These are phyloP conservation scores for Byssoonygena ceratinophila DNA, from an alignment of 2,329 filamentous ascomycete genomes.

Conservation along the genomic window DNA sequence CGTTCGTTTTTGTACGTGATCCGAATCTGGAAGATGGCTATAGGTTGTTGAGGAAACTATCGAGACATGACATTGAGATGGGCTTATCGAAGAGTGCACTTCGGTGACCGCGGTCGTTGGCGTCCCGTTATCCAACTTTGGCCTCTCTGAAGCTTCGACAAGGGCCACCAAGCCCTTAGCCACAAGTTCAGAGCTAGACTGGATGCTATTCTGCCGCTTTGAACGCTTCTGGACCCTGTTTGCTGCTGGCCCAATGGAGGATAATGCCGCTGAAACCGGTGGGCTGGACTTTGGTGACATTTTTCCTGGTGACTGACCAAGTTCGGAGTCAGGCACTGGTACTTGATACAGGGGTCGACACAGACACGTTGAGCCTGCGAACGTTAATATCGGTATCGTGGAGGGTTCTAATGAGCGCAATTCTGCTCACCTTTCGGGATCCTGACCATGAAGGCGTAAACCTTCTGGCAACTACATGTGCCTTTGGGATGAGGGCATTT, in stretches of 20 bases:
- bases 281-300: constrained; percentile 2
- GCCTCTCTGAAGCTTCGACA: background rate
- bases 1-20: background rate
- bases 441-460: constrained; percentile 37
- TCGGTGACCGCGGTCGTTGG: background rate
- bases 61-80: background rate
- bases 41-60: background rate
- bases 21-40: background rate
- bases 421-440: constrained; percentile 33
- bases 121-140: background rate
- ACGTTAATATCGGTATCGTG: constrained; percentile 14
- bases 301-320: constrained; percentile 12
- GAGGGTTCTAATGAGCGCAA: constrained; percentile 2
- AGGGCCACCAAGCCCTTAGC: constrained; percentile 19
- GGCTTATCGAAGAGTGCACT: background rate
- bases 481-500: constrained; percentile 39
- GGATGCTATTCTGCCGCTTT: constrained; percentile 26
- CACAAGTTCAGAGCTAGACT: constrained; percentile 28
- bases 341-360: constrained; percentile 36
- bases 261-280: constrained; percentile 8
- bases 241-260: constrained; percentile 20
- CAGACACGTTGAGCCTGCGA: constrained; percentile 31
- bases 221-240: constrained; percentile 30
- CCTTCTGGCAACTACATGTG: constrained; percentile 34
- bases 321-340: constrained; percentile 21